Base-by-base conservation (phyloP, 768 basidiomycete species). In the Trametes gibbosa region DNA sequence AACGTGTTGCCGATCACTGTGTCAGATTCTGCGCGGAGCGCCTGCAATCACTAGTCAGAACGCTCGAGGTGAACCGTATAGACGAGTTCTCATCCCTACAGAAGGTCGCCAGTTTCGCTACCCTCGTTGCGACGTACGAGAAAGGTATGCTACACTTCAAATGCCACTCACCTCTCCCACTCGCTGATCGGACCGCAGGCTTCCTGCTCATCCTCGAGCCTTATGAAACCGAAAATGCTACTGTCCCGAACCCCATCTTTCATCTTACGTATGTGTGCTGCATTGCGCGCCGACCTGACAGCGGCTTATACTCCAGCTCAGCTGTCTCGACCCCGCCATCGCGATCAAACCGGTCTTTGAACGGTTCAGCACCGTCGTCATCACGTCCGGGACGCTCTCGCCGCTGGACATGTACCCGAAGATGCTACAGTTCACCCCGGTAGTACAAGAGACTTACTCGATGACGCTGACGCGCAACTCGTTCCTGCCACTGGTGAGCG, bases 391-490 rank as follows among this genome's bases (percentile, higher is more conserved):
- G 66, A 99, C 97, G 12, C 94, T 99, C 66, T 98, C 95, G 0
- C 97, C 97, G 2, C 75, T 99, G 58, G 97, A 99, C 74, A 99
- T 99, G 97, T 99, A 99, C 73, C 97, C 97, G 13, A 99, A 98
- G 75, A 99, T 99, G 92, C 80, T 99, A 29, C 93, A 95, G 65
- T 99, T 99, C 73, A 92, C 92, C 17, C 95, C 97, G 2, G 95
- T 96, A 19, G 91, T 98, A 6, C 91, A 95, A 75, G 95, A 98
- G 73, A 92, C 91, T 1, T 99, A 99, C 75, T 84, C 96, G 1
- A 99, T 99, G 97, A 95, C 97, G 19, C 80, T 99, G 43, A 91
- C 93, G 13, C 84, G 97, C 62, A 96, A 98, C 68, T 94, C 95
- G 29, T 99, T 99, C 75, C 74, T 99, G 63, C 97, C 97, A 14